Evolutionary conservation across 1,284 basidiomycete species (phyloP).

Genomic region (Boletus sp.): DNA sequence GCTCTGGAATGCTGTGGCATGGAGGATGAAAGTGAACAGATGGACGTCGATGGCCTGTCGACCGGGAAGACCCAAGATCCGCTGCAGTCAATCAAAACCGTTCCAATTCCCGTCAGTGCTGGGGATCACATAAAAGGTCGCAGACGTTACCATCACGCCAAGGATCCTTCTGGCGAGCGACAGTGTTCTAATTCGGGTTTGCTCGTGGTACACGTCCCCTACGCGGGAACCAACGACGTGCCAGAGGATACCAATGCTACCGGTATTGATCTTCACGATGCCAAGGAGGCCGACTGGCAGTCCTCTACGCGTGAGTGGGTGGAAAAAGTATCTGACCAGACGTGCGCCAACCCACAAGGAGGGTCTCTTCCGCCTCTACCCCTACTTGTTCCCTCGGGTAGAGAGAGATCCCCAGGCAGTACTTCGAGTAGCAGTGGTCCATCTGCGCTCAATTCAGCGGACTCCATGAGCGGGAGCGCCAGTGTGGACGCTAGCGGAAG

Average conservation of each 20-base stretch:
- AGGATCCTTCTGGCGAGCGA: slow-evolving; percentile 12
- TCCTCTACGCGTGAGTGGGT: slow-evolving; percentile 39
- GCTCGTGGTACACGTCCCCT: slow-evolving; percentile 40
- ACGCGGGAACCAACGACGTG: slow-evolving; percentile 16
- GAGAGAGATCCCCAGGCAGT: slow-evolving; percentile 31
- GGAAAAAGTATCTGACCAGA: slow-evolving; percentile 34
- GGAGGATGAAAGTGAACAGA: slow-evolving; percentile 20
- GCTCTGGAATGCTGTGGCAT: slow-evolving; percentile 6
- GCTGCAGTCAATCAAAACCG: slow-evolving; percentile 25
- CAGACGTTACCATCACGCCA: slow-evolving; percentile 12
- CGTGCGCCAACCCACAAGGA: slow-evolving; percentile 15
- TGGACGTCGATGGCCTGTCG: slow-evolving; percentile 35
- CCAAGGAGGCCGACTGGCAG: slow-evolving; percentile 43
- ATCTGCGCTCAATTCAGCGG: slow-evolving; percentile 31
- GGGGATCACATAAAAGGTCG: slow-evolving; percentile 32
- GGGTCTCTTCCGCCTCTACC: slow-evolving; percentile 5
- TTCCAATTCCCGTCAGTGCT: slow-evolving; percentile 35
- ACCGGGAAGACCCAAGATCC: slow-evolving; percentile 5
- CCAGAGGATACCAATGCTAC: slow-evolving; percentile 12
- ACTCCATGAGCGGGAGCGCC: slow-evolving; percentile 24
- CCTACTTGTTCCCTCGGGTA: slow-evolving; percentile 12
- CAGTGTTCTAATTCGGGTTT: slow-evolving; percentile 24
- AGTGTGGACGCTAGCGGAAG: slow-evolving; percentile 18
- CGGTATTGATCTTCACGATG: slow-evolving; percentile 44
- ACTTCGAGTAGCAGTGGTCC: slow-evolving; percentile 32